Conservation (phyloP, 805 yeast species). For the Pichia cephalocereana region DNA sequence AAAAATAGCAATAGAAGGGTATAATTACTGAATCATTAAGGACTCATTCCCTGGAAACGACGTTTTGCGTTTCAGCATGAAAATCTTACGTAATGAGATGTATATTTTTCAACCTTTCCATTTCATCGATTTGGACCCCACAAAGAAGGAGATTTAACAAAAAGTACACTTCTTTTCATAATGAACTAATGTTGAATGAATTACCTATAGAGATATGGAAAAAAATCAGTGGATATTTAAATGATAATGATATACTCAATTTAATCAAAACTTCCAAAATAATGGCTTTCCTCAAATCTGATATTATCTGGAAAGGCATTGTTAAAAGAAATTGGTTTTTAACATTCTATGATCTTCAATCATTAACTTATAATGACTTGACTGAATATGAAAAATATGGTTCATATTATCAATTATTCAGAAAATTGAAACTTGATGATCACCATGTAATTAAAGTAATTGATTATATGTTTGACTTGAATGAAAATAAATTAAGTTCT, state of each 20-base stretch:
- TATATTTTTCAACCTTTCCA: too few relatives aligned
- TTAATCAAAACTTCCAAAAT: constrained; percentile 7
- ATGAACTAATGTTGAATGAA: background rate
- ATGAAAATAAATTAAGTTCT: background rate
- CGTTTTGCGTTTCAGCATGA: too few relatives aligned
- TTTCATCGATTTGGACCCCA: too few relatives aligned
- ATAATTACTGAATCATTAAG: too few relatives aligned
- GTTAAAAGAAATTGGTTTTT: constrained; percentile 3
- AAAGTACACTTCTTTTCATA: background rate
- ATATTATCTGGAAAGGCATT: constrained; percentile 16
- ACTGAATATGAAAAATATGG: background rate
- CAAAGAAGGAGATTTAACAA: too few relatives aligned
- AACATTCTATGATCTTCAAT: background rate
- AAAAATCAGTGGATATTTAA: constrained; percentile 5
- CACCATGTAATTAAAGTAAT: background rate
- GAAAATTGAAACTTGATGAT: constrained; percentile 3
- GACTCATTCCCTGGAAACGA: too few relatives aligned
- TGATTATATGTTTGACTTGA: background rate
- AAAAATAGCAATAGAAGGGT: too few relatives aligned
- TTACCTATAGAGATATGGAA: constrained; percentile 19
- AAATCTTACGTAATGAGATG: too few relatives aligned
- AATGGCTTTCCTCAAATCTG: constrained; percentile 5
- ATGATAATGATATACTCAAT: constrained; percentile 8
- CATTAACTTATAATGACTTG: background rate
- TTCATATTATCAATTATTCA: constrained; percentile 1